Conservation (phyloP, 202 grass and related monocot species). For the Setaria italica region DNA sequence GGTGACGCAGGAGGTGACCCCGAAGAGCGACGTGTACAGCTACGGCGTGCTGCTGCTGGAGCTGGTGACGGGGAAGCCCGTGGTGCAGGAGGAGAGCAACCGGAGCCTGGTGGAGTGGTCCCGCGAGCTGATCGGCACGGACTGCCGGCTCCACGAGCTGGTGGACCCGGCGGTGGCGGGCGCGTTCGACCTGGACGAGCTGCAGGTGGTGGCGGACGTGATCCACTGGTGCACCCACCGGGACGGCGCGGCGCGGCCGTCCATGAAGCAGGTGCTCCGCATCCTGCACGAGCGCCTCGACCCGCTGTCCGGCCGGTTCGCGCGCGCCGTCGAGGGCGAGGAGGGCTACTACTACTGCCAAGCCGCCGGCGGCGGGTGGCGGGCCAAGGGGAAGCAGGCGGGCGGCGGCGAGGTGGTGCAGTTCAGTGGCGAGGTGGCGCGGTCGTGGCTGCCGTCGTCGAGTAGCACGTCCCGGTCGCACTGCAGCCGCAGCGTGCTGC, state of each 20-base stretch:
- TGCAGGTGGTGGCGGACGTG: conserved; percentile 79
- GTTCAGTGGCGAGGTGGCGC: conserved; percentile 53
- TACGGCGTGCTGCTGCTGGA: conserved; percentile 88
- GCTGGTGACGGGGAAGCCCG: conserved; percentile 77
- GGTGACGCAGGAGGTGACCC: conserved; percentile 63
- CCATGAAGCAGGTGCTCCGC: conserved; percentile 93
- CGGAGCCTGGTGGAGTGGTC: conserved; percentile 75
- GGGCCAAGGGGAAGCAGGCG: conserved; percentile 48
- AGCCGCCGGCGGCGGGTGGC: conserved; percentile 38
- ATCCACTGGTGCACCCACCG: conserved; percentile 85
- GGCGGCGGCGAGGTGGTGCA: conserved; percentile 43
- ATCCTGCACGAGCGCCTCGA: conserved; percentile 89
- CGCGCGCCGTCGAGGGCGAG: conserved; percentile 62
- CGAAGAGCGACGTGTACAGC: conserved; percentile 91
- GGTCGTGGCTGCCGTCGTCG: conserved; percentile 75
- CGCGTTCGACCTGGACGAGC: conserved; percentile 79
- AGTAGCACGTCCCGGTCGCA: conserved; percentile 86
- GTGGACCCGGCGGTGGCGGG: conserved; percentile 76
- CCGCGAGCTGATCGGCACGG: conserved; percentile 67
- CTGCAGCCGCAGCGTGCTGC: conserved; percentile 77
- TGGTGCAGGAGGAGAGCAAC: conserved; percentile 36
- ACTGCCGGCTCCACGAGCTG: conserved; percentile 71
- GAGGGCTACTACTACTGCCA: conserved; percentile 65
- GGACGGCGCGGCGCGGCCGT: conserved; percentile 70
- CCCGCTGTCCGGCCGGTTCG: conserved; percentile 70